Evolutionary conservation across 2,329 filamentous ascomycete species (phyloP), one percentile per base, ranked within the genome.

Genomic region (Sporothrix variecibatus): DNA sequence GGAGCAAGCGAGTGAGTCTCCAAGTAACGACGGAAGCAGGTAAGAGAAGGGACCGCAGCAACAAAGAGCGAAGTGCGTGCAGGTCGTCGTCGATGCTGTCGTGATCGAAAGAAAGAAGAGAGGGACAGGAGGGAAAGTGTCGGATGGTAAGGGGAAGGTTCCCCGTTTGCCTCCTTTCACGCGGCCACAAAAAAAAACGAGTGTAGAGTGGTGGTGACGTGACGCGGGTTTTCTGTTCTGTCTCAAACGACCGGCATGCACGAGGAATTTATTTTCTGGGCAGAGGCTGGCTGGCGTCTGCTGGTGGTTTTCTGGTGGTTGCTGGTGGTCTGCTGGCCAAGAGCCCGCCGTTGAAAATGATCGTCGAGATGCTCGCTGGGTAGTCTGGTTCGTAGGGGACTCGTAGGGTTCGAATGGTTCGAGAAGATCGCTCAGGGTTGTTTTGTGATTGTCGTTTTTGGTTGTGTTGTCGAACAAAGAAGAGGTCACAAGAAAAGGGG

Each of bases 341-440:
- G 17, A 49, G 51, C 2, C 23, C 38, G 34, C n/a, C 15, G 69
- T 38, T 60, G 69, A 40, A 43, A 56, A 20, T 46, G 53, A 49
- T 56, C 46, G 65, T 23, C 65, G 46, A 56, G 72, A 69, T 51
- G 69, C 7, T 43, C 67, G 43, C 26, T 40, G 67, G 67, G 71
- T 56, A 56, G 51, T 20, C 43, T 49, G 15, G 15, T 20, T 49
- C 11, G 43, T 49, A 49, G 40, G 40, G 9, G 9, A 12, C 43
- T 17, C 15, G 56, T 17, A 68, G 43, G 58, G 62, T 2, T 12
- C 2, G n/a, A n/a, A n/a, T n/a, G n/a, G n/a, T n/a, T n/a, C n/a
- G 43, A 20, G 43, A 49, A 49, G 43, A 17, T 49, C 43, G 71
- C 8, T 65, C 38, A 46, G 62, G 70, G 56, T 58, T 3, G 43